Evolutionary conservation across 495 filamentous ascomycete genomes (phyloP), one percentile per base, ranked within the genome.

Genomic region (Penicillium arizonense): DNA sequence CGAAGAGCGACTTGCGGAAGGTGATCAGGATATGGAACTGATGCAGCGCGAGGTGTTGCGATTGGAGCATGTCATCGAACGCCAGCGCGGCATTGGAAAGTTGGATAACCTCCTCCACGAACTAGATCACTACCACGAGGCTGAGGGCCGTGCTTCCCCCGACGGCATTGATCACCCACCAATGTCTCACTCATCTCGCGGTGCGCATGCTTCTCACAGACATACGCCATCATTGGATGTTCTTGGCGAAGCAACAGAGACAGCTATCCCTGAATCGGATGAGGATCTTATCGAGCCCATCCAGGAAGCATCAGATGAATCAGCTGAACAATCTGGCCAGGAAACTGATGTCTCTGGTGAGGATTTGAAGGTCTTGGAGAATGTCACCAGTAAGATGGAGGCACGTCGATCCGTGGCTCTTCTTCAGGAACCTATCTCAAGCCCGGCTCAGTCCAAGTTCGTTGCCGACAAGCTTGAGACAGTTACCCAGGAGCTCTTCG

Each of bases 1-100:
- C 32, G 94, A 99, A 69, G 94, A 97, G 68, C 87, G 94, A 14
- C 82, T 99, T 13, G 95, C 95, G 1, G 94, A 99, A 70, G 83
- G 91, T 4, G 94, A 99, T 60, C 93, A 97, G 64, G 95, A 99
- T 62, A 86, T 90, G 62, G 94, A 97, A 63, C 67, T 96, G 50
- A 96, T 97, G 92, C 90, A 96, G 71, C 87, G 91, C 23, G 94
- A 99, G 65, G 88, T 99, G 59, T 86, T 95, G 66, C 84, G 93
- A 34, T 76, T 99, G 32, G 93, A 97, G 67, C 89, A 96, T 71
- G 91, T 97, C 20, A 82, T 99, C 44, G 93, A 97, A 63, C 90
- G 95, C 42, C 94, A 99, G 64, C 82, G 95, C 36, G 96, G 91
- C 64, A 82, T 99, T 35, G 92, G 94, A 12, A 96, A 96, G 65